phyloP scores from a whole-genome alignment of 208 protist genomes.

The Trypanosoma grayi region DNA sequence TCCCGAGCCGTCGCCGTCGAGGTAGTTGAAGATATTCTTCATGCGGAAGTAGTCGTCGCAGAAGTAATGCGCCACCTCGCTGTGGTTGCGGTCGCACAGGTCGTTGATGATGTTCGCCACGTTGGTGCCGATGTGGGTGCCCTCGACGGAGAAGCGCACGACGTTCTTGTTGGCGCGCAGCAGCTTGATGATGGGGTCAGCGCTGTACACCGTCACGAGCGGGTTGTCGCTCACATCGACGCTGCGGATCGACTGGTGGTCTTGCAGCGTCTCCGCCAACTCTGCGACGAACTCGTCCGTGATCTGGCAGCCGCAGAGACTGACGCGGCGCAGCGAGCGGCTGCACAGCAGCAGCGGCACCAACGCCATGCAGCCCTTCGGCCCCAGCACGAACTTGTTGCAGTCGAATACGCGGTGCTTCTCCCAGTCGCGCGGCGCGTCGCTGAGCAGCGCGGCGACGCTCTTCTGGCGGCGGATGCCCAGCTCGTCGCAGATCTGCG shows the following conservation, averaged over 20 bases:
- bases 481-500: constrained; percentile 72
- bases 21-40: constrained; percentile 80
- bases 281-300: constrained; percentile 66
- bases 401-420: constrained; percentile 68
- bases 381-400: constrained; percentile 45
- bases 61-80: constrained; percentile 69
- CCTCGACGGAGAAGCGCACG: constrained; percentile 54
- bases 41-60: constrained; percentile 80
- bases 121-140: constrained; percentile 72
- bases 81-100: constrained; percentile 50
- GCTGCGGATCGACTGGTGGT: constrained; percentile 59
- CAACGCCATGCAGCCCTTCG: constrained; percentile 73
- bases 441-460: constrained; percentile 48
- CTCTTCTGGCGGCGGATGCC: constrained; percentile 59
- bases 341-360: constrained; percentile 73
- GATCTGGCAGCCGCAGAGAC: constrained; percentile 53
- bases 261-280: constrained; percentile 59
- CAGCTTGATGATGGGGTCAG: constrained; percentile 58
- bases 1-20: constrained; percentile 69
- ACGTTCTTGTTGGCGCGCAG: constrained; percentile 77
- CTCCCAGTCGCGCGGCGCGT: constrained; percentile 62
- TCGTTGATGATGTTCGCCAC: constrained; percentile 62
- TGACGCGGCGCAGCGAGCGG: constrained; percentile 63
- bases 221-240: constrained; percentile 75
- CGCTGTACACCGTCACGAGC: constrained; percentile 73